These are phyloP conservation scores for Filosporella fistucella DNA, from an alignment of 495 filamentous ascomycete genomes.

Conservation along the genomic window DNA sequence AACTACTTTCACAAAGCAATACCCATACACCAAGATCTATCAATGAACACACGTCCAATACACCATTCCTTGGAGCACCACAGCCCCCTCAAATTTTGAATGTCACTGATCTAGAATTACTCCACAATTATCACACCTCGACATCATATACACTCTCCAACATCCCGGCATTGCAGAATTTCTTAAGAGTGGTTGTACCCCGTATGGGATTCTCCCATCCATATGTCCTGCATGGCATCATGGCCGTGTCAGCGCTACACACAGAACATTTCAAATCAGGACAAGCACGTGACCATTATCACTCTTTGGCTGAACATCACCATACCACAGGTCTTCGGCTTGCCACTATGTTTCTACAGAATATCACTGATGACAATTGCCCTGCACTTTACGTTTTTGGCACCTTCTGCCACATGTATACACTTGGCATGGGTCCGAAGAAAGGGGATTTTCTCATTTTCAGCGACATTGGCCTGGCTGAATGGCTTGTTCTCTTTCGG, in stretches of 20 bases:
- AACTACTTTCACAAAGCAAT: not conserved
- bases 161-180: constrained; percentile 27
- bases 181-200: constrained; percentile 31
- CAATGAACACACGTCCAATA: not conserved
- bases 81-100: constrained; percentile 31
- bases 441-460: constrained; percentile 33
- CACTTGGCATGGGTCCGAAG: constrained; percentile 38
- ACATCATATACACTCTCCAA: constrained; percentile 33
- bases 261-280: constrained; percentile 28
- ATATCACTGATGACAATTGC: constrained; percentile 40
- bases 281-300: constrained; percentile 34
- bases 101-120: constrained; percentile 28
- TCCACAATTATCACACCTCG: constrained; percentile 36
- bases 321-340: constrained; percentile 41
- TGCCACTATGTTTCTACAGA: constrained; percentile 39
- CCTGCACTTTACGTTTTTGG: constrained; percentile 47
- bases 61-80: constrained; percentile 38
- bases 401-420: constrained; percentile 39
- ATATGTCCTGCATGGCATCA: constrained; percentile 50
- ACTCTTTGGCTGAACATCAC: constrained; percentile 41
- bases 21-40: not conserved
- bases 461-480: constrained; percentile 28
- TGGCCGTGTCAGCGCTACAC: constrained; percentile 49
- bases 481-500: constrained; percentile 34
- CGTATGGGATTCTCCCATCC: constrained; percentile 41